Base-by-base conservation (phyloP, 352 stramenopile species). In the Phytophthora idaei region DNA sequence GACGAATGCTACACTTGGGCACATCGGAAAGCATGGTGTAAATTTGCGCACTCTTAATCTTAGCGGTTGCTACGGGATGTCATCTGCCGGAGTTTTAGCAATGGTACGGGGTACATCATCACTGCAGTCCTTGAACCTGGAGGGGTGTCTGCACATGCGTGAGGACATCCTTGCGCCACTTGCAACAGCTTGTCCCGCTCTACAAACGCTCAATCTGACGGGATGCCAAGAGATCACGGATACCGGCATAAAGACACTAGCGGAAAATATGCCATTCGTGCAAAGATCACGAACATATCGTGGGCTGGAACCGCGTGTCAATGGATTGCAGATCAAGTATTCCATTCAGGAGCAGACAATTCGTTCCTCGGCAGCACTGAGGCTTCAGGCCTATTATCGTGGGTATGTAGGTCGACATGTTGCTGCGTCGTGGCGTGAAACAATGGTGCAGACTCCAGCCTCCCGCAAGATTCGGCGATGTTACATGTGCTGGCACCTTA, bases 201-300 rank as follows among this genome's bases (percentile, higher is more conserved):
- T 94, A 0, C 83, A 92, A 56, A 71, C 81, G 21, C 74, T 94
- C 10, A 91, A 92, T 37, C 48, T 94, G 34, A 86, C 82, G 14
- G 86, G 86, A 28, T 94, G 86, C 41, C 75, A 90, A 53, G 81
- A 94, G 37, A 90, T 94, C 59, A 92, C 86, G 3, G 84, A 94
- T 48, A 81, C 76, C 6, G 84, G 86, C 0, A 76, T 94, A 34
- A 57, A 49, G 17, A 93, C 86, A n/a, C 69, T 94, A 31, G 78
- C 74, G 0, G 77, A 87, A 15, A 83, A 93, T 37, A 71, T 94
- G 47, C 84, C 83, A 32, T 94, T 89, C 57, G 84, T 94, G 3
- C 78, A 83, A 32, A 64, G 63, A 54, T 79, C 82, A 0, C 67
- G 69, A 5, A 34, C 57, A 2, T 93, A 92, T 59, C 77, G 84